Conservation (phyloP, 108 stramenopile species). For the Conticribra guillardii region DNA sequence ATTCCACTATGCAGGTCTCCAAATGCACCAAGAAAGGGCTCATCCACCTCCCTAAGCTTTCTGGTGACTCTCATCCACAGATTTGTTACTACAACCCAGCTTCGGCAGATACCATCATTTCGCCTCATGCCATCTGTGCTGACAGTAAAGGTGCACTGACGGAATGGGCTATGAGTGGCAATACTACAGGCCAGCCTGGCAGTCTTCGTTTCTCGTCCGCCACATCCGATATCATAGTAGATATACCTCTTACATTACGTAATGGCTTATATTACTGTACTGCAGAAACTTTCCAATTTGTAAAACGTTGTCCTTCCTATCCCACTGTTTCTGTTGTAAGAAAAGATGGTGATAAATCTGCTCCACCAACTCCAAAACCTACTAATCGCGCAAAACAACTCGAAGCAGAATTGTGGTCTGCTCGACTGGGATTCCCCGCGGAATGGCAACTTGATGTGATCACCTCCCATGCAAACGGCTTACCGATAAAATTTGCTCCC, state of each 20-base stretch:
- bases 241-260: not conserved
- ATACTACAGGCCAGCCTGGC: not conserved
- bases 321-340: not conserved
- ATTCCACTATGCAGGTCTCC: slow-evolving; percentile 1
- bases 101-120: too few relatives aligned
- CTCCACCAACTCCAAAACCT: not conserved
- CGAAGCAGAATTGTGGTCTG: slow-evolving; percentile 6
- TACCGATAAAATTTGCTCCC: not conserved
- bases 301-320: not conserved
- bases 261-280: not conserved
- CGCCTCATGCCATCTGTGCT: too few relatives aligned
- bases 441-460: not conserved
- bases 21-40: not conserved
- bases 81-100: too few relatives aligned
- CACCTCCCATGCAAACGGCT: not conserved
- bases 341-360: not conserved
- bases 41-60: not conserved
- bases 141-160: too few relatives aligned
- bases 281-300: not conserved
- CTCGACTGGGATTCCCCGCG: not conserved
- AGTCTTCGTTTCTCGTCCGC: not conserved
- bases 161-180: too few relatives aligned
- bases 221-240: not conserved
- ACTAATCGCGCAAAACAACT: not conserved
- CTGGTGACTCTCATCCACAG: too few relatives aligned